Evolutionary conservation across 306 rosid genomes (phyloP), one percentile per base, ranked within the genome.

Genomic region (Pyrus pyrifolia): DNA sequence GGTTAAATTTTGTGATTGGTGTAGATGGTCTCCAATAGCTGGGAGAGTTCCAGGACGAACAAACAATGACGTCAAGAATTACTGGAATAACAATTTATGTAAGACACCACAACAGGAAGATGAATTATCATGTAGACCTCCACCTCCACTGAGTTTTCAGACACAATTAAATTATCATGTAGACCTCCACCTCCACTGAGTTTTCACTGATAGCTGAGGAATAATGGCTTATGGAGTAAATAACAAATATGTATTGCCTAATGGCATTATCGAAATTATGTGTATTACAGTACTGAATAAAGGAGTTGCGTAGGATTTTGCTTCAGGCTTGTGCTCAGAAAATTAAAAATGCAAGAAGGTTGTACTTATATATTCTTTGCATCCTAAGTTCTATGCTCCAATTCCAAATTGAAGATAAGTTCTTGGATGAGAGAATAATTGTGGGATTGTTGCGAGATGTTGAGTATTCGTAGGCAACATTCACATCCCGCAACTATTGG

Each of bases 11-110:
- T 51, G 27, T 21, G 27, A 30, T 33, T 49, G 45, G 60, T 40
- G 49, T 31, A 83, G 87, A 62, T 83, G 84, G 84, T 80, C 87
- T 35, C 80, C 77, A 42, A 80, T 83, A 46, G 87, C 87, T 3
- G 87, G 87, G 75, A 83, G 87, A 65, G 61, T 83, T 12, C 87
- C 87, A 27, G 87, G 87, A 25, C 74, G 87, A 80, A 80, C 87
- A 62, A 82, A 83, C 82, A 77, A 80, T 83, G 87, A 83, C 55
- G 73, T 83, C 44, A 77, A 83, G 69, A 83, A 83, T 59, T 83
- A 83, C 59, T 83, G 84, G 87, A 73, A 83, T 77, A 45, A 67
- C 8, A 59, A 74, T 17, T 46, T 83, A 51, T 30, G 65, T 3
- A 80, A 80, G 70, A 80, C 80, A 63, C 15, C 29, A 29, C 29